Evolutionary conservation across 1,139 yeast species (phyloP), one percentile per base, ranked within the genome.

Genomic region (Eremothecium coryli): DNA sequence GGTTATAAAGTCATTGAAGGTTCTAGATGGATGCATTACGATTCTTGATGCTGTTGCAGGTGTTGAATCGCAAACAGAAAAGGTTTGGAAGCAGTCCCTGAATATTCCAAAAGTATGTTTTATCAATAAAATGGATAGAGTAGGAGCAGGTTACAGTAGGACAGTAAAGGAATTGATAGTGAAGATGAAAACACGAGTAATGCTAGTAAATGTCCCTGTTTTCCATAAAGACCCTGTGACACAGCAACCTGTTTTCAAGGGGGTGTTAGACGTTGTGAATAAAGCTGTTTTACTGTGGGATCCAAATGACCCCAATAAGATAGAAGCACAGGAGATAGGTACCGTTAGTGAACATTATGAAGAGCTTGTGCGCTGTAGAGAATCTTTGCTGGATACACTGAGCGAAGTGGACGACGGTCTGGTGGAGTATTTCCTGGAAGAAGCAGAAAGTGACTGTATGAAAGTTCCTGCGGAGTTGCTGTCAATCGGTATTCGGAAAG

Each of bases 51-150:
- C 84, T 0, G 97, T 90, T 3, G 97, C 96, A 2, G 99, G 98
- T 10, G 98, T 90, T 1, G 98, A 90, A 52, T 93, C 98, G 0
- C 97, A 93, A 55, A 90, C 98, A 0, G 96, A 88, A 54, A 88
- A 86, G 52, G 97, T 90, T 2, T 90, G 97, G 97, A 74, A 71
- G 47, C 95, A 88, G 56, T 90, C 96, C 2, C 65, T 64, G 26
- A 71, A 69, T 18, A 65, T 82, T 41, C 97, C 98, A 0, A 71
- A 74, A 36, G 62, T 90, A 11, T 76, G 86, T 6, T 93, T 76
- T 53, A 72, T 90, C 25, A 90, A 90, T 58, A 90, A 90, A 56
- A 88, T 90, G 98, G 99, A 90, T 60, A 70, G 97, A 39, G 81
- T 77, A 12, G 98, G 98, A 10, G 95, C 97, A 0, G 96, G 96